Conservation (phyloP, 106 monocot species). For the Apostasia shenzhenica region DNA sequence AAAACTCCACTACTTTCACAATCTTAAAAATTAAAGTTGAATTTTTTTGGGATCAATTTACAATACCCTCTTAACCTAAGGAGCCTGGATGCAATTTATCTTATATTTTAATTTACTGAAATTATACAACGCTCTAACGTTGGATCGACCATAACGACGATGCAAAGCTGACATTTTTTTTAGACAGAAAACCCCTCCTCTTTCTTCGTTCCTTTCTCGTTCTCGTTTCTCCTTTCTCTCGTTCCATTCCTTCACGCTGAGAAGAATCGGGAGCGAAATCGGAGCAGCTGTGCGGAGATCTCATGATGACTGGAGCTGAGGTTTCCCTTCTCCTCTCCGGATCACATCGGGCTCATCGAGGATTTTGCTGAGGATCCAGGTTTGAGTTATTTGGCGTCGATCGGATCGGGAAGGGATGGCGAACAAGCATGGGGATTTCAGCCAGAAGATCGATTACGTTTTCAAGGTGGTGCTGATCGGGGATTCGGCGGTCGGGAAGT, state of each 20-base stretch:
- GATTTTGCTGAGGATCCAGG: background rate
- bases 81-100: too few relatives aligned
- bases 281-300: background rate
- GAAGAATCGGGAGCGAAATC: background rate
- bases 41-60: too few relatives aligned
- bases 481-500: constrained; percentile 26
- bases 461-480: constrained; percentile 28
- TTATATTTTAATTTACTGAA: too few relatives aligned
- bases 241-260: background rate
- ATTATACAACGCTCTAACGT: too few relatives aligned
- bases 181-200: too few relatives aligned
- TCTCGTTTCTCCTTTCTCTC: too few relatives aligned
- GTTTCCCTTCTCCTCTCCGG: background rate
- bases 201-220: too few relatives aligned
- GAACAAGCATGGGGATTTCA: constrained; percentile 15
- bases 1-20: too few relatives aligned
- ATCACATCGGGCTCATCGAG: background rate
- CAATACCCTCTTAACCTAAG: too few relatives aligned
- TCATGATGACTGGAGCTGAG: background rate
- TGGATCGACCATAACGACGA: too few relatives aligned
- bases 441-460: constrained; percentile 27
- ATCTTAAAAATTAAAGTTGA: too few relatives aligned
- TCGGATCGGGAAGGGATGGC: constrained; percentile 8
- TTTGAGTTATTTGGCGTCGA: background rate
- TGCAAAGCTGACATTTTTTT: too few relatives aligned